A percentile compares a stretch with the other conserved stretches of the same genome.
Evolutionary conservation across 2,329 filamentous ascomycete species (phyloP).

Genomic region (Diaporthe ilicicola): DNA sequence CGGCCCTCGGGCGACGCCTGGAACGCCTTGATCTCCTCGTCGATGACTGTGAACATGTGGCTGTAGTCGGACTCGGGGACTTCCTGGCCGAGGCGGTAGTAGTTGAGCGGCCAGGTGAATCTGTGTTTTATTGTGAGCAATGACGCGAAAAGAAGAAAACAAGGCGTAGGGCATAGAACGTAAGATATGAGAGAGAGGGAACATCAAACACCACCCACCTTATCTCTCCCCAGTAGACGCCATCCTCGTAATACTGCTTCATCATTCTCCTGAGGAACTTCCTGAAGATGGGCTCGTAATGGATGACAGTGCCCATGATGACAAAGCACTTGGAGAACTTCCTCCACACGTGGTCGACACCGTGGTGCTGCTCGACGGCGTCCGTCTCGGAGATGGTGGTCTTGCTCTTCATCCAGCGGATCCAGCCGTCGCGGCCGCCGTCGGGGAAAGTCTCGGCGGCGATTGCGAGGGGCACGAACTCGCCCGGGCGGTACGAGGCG

Average conservation of each 20-base stretch:
- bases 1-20: slow-evolving; percentile 74
- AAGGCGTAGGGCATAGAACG: neutral
- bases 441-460: slow-evolving; percentile 80
- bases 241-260: slow-evolving; percentile 77
- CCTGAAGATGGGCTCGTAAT: slow-evolving; percentile 91
- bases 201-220: slow-evolving; percentile 47
- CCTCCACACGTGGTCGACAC: slow-evolving; percentile 83
- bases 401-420: slow-evolving; percentile 78
- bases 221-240: slow-evolving; percentile 85
- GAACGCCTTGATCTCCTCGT: slow-evolving; percentile 82
- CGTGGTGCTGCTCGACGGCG: slow-evolving; percentile 81
- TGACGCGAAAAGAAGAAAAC: neutral
- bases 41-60: slow-evolving; percentile 75
- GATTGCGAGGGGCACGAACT: slow-evolving; percentile 64
- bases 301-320: slow-evolving; percentile 77
- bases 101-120: slow-evolving; percentile 77
- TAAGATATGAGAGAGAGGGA: too few relatives aligned
- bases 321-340: slow-evolving; percentile 82
- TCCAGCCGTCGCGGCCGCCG: slow-evolving; percentile 75
- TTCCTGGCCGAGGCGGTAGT: slow-evolving; percentile 71
- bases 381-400: slow-evolving; percentile 78
- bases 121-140: slow-evolving; percentile 47
- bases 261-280: slow-evolving; percentile 78
- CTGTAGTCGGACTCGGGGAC: slow-evolving; percentile 72
- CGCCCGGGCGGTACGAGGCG: slow-evolving; percentile 65